Evolutionary conservation across 805 yeast species (phyloP).

Genomic region (Metschnikowia borealis): DNA sequence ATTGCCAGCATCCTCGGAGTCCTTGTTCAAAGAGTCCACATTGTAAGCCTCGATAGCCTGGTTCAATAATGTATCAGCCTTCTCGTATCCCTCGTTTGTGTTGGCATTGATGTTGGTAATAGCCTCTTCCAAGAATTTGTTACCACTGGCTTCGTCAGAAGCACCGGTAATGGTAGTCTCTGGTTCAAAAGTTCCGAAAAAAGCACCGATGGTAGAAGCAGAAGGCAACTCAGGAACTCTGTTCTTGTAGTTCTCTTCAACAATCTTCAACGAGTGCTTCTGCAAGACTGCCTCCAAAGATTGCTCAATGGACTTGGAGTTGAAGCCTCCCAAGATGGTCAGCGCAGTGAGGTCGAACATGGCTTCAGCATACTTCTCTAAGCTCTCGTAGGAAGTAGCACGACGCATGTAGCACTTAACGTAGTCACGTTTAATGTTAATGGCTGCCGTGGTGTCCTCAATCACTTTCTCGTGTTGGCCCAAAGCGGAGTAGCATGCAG

Average conservation of each 20-base stretch:
- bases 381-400: constrained; percentile 83
- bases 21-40: constrained; percentile 27
- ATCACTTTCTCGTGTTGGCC: constrained; percentile 79
- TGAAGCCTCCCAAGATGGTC: constrained; percentile 79
- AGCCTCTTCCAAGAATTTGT: constrained; percentile 61
- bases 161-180: constrained; percentile 49
- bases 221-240: constrained; percentile 66
- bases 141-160: constrained; percentile 51
- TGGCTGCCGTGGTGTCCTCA: constrained; percentile 82
- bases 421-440: constrained; percentile 83
- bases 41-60: constrained; percentile 55
- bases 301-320: constrained; percentile 70
- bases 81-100: constrained; percentile 56
- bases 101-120: constrained; percentile 50
- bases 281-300: constrained; percentile 84
- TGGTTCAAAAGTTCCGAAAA: constrained; percentile 78
- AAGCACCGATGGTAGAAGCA: constrained; percentile 76
- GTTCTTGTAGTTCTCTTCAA: constrained; percentile 54
- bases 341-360: constrained; percentile 88
- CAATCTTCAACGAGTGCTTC: constrained; percentile 70
- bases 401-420: constrained; percentile 89
- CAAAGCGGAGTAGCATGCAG: constrained; percentile 89
- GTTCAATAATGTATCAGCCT: constrained; percentile 53
- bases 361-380: constrained; percentile 77
- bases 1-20: constrained; percentile 35